Evolutionary conservation across 2,329 filamentous ascomycete species (phyloP).

Genomic region (Cadophora sp.): DNA sequence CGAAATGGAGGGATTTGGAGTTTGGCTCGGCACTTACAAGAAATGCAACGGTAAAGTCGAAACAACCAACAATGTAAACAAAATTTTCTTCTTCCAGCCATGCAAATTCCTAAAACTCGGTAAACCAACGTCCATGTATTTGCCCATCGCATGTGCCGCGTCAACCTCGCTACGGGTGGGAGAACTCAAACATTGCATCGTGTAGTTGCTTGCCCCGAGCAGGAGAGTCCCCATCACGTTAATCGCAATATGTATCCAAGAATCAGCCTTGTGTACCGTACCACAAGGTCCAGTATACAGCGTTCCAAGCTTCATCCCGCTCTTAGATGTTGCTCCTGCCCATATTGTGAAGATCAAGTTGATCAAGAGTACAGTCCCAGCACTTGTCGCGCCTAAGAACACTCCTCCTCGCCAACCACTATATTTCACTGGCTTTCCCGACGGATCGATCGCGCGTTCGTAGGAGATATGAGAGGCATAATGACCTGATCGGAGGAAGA

Average conservation of each 20-base stretch:
- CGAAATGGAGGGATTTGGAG: neutral
- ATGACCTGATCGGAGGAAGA: slow-evolving; percentile 29
- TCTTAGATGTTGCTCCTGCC: slow-evolving; percentile 25
- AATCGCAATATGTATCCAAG: slow-evolving; percentile 52
- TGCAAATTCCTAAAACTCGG: slow-evolving; percentile 49
- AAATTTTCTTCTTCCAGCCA: slow-evolving; percentile 29
- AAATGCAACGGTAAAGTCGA: slow-evolving; percentile 38
- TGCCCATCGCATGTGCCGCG: slow-evolving; percentile 49
- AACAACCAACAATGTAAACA: slow-evolving; percentile 29
- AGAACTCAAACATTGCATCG: slow-evolving; percentile 55
- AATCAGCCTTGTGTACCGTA: slow-evolving; percentile 25
- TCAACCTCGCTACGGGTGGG: slow-evolving; percentile 58
- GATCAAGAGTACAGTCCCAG: slow-evolving; percentile 26
- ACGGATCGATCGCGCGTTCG: slow-evolving; percentile 16
- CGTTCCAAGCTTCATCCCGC: slow-evolving; percentile 22
- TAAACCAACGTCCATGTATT: slow-evolving; percentile 54
- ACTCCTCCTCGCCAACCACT: slow-evolving; percentile 32
- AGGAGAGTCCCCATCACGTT: slow-evolving; percentile 54
- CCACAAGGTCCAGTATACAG: slow-evolving; percentile 31
- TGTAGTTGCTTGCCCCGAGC: slow-evolving; percentile 54
- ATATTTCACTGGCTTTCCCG: slow-evolving; percentile 6
- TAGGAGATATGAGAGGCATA: slow-evolving; percentile 31
- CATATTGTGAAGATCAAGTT: slow-evolving; percentile 34
- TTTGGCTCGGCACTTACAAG: slow-evolving; percentile 31
- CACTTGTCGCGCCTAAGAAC: slow-evolving; percentile 21